Percentiles rank a stretch among this genome's conserved stretches.
phyloP scores from a whole-genome alignment of 768 basidiomycete species.

The Pleurotus djamor region DNA sequence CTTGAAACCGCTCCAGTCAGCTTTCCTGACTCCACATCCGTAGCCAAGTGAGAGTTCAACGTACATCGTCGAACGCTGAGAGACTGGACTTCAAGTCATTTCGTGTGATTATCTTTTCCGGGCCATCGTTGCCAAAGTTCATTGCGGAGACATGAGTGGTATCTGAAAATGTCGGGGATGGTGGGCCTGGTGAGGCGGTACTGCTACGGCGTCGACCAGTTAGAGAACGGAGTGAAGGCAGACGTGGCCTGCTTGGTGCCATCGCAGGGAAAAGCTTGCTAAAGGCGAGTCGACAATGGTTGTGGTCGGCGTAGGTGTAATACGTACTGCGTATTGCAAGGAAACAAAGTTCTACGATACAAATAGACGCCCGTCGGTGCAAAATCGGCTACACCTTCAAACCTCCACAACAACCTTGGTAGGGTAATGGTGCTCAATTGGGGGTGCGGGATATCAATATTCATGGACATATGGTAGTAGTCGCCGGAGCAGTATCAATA shows the following conservation, averaged over 20 bases:
- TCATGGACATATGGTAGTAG: too few relatives aligned
- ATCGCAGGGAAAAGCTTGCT: slow-evolving; percentile 17
- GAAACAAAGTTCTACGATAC: too few relatives aligned
- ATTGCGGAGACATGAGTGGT: slow-evolving; percentile 75
- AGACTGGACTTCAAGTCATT: slow-evolving; percentile 74
- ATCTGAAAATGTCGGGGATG: slow-evolving; percentile 85
- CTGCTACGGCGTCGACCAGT: slow-evolving; percentile 36
- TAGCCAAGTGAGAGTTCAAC: slow-evolving; percentile 17
- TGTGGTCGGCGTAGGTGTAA: not conserved
- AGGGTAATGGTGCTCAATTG: too few relatives aligned
- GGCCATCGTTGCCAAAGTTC: slow-evolving; percentile 73
- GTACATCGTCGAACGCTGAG: slow-evolving; percentile 79
- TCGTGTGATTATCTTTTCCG: slow-evolving; percentile 80
- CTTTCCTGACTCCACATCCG: not conserved
- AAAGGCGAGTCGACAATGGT: not conserved
- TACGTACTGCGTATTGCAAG: too few relatives aligned
- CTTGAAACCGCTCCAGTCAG: slow-evolving; percentile 31
- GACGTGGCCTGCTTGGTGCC: slow-evolving; percentile 44
- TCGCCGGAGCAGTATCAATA: too few relatives aligned
- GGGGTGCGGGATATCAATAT: too few relatives aligned
- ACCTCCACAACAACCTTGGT: too few relatives aligned
- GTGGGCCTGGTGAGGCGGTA: slow-evolving; percentile 48
- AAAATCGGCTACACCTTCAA: too few relatives aligned
- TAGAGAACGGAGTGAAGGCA: slow-evolving; percentile 48
- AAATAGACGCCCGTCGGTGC: too few relatives aligned